Base-by-base conservation (phyloP, 345 rosid genomes). In the Bruguiera gymnorhiza region DNA sequence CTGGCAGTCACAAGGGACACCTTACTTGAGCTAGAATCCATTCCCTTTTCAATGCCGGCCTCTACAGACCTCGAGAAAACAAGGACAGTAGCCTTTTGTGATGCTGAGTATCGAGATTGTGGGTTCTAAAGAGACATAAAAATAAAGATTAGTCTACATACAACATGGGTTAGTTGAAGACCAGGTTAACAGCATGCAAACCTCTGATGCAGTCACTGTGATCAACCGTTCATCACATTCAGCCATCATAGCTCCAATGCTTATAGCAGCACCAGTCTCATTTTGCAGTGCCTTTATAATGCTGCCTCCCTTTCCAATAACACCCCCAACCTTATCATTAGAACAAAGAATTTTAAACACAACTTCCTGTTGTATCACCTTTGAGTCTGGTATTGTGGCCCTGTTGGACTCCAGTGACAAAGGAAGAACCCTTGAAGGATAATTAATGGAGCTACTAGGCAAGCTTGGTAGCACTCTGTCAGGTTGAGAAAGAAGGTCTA, bases 261-360 rank as follows among this genome's bases (percentile, higher is more conserved):
- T 77, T 71, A 93, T 80, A 60, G 82, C 73, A 71, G 97, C 93
- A 43, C 97, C 97, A n/a, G 92, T 81, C 78, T 93, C 96, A 69
- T 73, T 89, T 76, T 93, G 87, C 75, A 93, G 86, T 68, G 81
- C 74, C 86, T 70, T 84, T 69, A 93, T 79, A 59, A 86, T 84
- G 62, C 76, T 70, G 67, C 98, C 98, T 29, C 90, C 96, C 75
- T 80, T 87, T 77, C 98, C 97, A 70, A 93, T 93, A 67, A 93
- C 84, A 48, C 92, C 87, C 27, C 97, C 98, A 70, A 86, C 92
- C 76, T 74, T 87, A 43, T 87, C 97, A 83, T n/a, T 85, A 37
- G 85, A 78, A 79, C 98, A 88, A 68, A 90, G 96, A 68, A 93
- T 83, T 83, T 75, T 93, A 76, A 83, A 90, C 70, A 70, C 75